Base-by-base conservation (phyloP, 2,329 filamentous ascomycete species). In the Paramyrothecium roridum region DNA sequence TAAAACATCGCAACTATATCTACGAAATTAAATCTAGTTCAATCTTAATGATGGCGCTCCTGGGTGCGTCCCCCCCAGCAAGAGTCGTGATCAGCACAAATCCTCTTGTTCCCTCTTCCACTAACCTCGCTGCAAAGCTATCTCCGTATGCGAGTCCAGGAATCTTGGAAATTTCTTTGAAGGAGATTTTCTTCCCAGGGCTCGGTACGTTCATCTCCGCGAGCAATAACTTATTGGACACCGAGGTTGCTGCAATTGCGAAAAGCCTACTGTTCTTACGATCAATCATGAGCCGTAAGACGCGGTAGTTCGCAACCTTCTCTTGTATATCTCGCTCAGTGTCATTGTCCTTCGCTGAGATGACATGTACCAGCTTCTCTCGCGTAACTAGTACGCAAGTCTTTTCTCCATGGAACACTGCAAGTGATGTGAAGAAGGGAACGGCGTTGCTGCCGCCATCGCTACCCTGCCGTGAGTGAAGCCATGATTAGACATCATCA, bases 381-480 rank as follows among this genome's bases (percentile, higher is more conserved):
- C 67, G 62, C 1, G 64, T 65, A 16, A 69, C 61, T 33, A 69
- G 56, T 3, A 60, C 61, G 49, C 65, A 65, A 12, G 58, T 54
- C 11, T 52, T 46, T 21, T 58, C 56, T n/a, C 54, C 49, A 20
- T 57, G 60, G 19, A 68, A 63, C 1, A 64, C 58, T 3, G 61
- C 61, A 37, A 70, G 64, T n/a, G 67, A 62, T 3, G 67, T 69
- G 52, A 68, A 69, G 2, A 70, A 60, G 3, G 61, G 60, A 2
- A 60, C 62, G 10, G 60, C 63, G 43, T 53, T 64, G 50, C 58
- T 63, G n/a, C 52, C 61, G 43, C 63, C 63, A 19, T 33, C 48
- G 23, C 48, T 30, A 16, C 48, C 21, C 48, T 50, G 23, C 17
- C 22, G 12, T 8, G 16, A 48, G 3, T 30, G 19, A 30, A 30